Percentiles rank a stretch among this genome's conserved stretches.
phyloP scores from a whole-genome alignment of 805 yeast species.

The Lipomyces spencermartinsiae region DNA sequence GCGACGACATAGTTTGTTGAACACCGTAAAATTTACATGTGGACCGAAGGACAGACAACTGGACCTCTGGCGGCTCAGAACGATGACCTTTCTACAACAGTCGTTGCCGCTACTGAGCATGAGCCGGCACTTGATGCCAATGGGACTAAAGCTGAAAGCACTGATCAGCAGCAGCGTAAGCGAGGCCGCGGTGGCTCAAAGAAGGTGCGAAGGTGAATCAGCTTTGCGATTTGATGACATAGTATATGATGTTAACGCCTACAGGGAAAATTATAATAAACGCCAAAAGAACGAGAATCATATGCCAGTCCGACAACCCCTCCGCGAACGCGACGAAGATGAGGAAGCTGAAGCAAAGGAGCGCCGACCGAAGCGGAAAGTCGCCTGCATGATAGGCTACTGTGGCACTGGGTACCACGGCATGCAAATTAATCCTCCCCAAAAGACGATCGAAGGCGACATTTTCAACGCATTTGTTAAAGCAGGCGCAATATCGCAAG shows the following conservation, averaged over 20 bases:
- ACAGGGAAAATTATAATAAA: background rate
- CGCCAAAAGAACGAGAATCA: constrained; percentile 3
- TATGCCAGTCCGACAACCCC: constrained; percentile 4
- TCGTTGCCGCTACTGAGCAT: background rate
- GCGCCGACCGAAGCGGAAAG: constrained; percentile 72
- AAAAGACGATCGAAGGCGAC: constrained; percentile 89
- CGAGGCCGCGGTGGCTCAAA: constrained; percentile 12
- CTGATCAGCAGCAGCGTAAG: background rate
- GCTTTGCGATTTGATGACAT: background rate
- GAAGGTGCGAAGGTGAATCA: constrained; percentile 34
- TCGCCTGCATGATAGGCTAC: constrained; percentile 88
- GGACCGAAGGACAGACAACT: background rate
- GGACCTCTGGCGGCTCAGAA: background rate
- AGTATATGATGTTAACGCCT: background rate
- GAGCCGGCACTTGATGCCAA: background rate
- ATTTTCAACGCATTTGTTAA: constrained; percentile 79
- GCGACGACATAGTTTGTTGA: background rate
- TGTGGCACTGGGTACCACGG: constrained; percentile 98
- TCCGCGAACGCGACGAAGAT: constrained; percentile 7
- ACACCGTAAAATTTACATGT: background rate
- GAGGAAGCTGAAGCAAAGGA: constrained; percentile 30
- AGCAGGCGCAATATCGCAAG: constrained; percentile 87
- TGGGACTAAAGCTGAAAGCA: background rate
- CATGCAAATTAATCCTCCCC: constrained; percentile 87
- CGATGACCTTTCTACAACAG: background rate